Percentiles rank a stretch among this genome's conserved stretches.
phyloP scores from a whole-genome alignment of 1,284 basidiomycete species.

The Pisolithus thermaeus region DNA sequence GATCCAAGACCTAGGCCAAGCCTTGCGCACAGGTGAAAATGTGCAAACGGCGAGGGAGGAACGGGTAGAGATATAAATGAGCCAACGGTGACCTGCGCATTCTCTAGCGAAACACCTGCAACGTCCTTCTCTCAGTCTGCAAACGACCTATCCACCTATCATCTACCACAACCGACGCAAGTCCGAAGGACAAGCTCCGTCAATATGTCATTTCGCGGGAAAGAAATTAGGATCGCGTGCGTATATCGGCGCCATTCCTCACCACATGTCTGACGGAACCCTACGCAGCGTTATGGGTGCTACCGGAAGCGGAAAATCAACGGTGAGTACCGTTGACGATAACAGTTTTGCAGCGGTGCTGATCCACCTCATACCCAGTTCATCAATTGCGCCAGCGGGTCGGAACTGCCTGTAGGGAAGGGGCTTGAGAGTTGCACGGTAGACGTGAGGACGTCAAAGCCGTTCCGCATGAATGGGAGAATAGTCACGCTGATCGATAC shows the following conservation, averaged over 20 bases:
- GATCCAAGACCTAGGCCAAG: not conserved
- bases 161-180: not conserved
- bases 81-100: not conserved
- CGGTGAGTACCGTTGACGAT: constrained; percentile 23
- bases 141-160: not conserved
- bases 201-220: constrained; percentile 22
- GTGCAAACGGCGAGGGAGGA: not conserved
- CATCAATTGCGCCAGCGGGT: constrained; percentile 32
- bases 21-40: not conserved
- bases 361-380: constrained; percentile 18
- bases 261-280: constrained; percentile 2
- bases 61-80: not conserved
- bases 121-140: not conserved
- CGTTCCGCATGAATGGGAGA: constrained; percentile 29
- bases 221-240: constrained; percentile 30
- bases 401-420: constrained; percentile 28
- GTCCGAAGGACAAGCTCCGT: not conserved
- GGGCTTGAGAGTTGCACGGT: constrained; percentile 32
- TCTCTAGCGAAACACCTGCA: not conserved
- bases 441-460: constrained; percentile 27
- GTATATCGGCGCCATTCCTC: not conserved
- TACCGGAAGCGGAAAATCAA: constrained; percentile 42
- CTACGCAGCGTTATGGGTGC: constrained; percentile 37
- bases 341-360: not conserved
- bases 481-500: constrained; percentile 33